phyloP scores from a whole-genome alignment of 2,329 filamentous ascomycete species.

The Didymellaceae sp. region DNA sequence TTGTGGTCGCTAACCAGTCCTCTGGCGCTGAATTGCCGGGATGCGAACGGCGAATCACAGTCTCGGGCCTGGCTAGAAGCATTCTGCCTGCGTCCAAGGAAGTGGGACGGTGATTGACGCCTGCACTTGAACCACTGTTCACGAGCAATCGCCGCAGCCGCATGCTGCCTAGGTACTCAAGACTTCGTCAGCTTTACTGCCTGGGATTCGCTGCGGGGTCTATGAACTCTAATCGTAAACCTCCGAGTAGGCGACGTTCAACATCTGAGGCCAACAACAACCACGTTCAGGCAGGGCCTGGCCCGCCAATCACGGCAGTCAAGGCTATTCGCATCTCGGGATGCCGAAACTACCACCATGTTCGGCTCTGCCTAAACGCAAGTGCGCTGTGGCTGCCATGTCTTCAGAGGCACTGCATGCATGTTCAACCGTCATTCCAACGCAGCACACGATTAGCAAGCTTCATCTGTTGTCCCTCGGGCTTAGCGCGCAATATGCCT shows the following conservation, averaged over 20 bases:
- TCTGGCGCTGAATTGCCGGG: slow-evolving; percentile 17
- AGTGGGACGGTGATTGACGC: slow-evolving; percentile 14
- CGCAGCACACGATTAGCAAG: slow-evolving; percentile 1
- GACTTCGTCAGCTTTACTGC: slow-evolving; percentile 9
- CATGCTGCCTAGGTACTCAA: slow-evolving; percentile 4
- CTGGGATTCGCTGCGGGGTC: slow-evolving; percentile 9
- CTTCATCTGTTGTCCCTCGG: slow-evolving; percentile 6
- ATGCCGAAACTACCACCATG: slow-evolving; percentile 11
- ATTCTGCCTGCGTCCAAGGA: slow-evolving; percentile 15
- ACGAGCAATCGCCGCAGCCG: slow-evolving; percentile 13
- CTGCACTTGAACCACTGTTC: slow-evolving; percentile 16
- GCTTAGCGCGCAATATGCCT: slow-evolving; percentile 9
- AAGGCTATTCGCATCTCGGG: slow-evolving; percentile 6
- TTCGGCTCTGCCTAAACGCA: slow-evolving; percentile 4
- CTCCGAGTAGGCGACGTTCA: slow-evolving; percentile 9
- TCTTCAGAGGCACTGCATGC: slow-evolving; percentile 1
- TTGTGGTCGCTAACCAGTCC: slow-evolving; percentile 17
- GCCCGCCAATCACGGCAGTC: slow-evolving; percentile 17
- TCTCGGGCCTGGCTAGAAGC: slow-evolving; percentile 14
- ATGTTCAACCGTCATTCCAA: slow-evolving; percentile 1
- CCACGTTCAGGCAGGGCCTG: slow-evolving; percentile 6
- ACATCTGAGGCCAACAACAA: slow-evolving; percentile 2
- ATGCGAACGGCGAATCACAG: slow-evolving; percentile 19
- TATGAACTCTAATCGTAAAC: slow-evolving; percentile 6
- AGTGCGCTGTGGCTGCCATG: slow-evolving; percentile 1